Evolutionary conservation across 805 yeast species (phyloP).

Genomic region (Lipomyces sp.): DNA sequence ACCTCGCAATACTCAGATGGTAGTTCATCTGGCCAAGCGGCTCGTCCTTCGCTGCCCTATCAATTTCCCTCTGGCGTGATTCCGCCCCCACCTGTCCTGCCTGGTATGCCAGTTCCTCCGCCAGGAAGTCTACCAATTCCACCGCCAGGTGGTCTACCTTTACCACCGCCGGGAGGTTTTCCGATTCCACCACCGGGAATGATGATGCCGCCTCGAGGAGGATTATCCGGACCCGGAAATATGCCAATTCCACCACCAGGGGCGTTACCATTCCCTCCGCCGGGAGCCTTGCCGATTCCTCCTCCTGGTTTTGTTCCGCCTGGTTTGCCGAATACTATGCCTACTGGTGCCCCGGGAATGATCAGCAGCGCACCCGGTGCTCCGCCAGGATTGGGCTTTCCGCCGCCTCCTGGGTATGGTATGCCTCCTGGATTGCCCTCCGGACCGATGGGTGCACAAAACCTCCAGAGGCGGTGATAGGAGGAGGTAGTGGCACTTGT

Average conservation of each 20-base stretch:
- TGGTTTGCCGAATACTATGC: not conserved
- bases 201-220: constrained; percentile 14
- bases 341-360: constrained; percentile 9
- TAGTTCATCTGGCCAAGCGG: constrained; percentile 6
- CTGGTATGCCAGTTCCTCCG: constrained; percentile 19
- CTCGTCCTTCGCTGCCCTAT: constrained; percentile 19
- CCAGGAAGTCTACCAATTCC: constrained; percentile 22
- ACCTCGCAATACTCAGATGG: constrained; percentile 26
- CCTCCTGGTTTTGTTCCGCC: constrained; percentile 16
- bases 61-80: constrained; percentile 23
- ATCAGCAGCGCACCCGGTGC: constrained; percentile 1
- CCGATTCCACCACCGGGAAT: constrained; percentile 31
- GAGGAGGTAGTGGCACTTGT: constrained; percentile 3
- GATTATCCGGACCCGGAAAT: constrained; percentile 3
- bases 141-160: constrained; percentile 7
- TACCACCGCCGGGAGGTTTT: constrained; percentile 10
- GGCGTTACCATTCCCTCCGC: constrained; percentile 11
- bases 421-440: constrained; percentile 11
- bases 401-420: constrained; percentile 19
- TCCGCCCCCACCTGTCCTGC: constrained; percentile 17
- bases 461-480: not conserved
- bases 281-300: constrained; percentile 17
- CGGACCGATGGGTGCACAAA: constrained; percentile 8
- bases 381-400: constrained; percentile 1
- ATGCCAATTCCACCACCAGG: constrained; percentile 7